phyloP scores from a whole-genome alignment of 352 stramenopile genomes.

The Globisporangium solare region DNA sequence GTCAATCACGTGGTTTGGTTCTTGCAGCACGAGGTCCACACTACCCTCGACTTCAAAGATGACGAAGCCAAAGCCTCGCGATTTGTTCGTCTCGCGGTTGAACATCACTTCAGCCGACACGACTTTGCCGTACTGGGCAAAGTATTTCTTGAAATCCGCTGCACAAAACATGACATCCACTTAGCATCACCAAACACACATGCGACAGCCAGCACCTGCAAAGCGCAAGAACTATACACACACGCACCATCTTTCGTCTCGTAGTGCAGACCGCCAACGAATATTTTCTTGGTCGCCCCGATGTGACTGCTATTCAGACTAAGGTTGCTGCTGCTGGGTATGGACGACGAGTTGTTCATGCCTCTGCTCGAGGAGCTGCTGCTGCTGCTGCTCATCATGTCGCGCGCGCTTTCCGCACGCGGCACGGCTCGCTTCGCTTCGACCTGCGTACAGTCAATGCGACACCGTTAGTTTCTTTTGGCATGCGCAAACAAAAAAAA shows the following conservation, averaged over 20 bases:
- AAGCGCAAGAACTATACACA: not conserved
- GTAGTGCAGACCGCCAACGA: constrained; percentile 91
- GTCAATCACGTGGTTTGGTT: constrained; percentile 89
- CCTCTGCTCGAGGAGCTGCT: constrained; percentile 48
- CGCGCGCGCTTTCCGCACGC: constrained; percentile 79
- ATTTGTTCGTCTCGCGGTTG: constrained; percentile 94
- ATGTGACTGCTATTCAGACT: constrained; percentile 42
- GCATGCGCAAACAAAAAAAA: not conserved
- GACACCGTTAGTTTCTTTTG: constrained; percentile 2
- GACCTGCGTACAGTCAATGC: constrained; percentile 37
- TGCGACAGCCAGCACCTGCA: not conserved
- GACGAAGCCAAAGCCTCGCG: constrained; percentile 91
- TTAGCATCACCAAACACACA: not conserved
- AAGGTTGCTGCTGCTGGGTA: constrained; percentile 43
- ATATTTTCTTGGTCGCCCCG: constrained; percentile 90
- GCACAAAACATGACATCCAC: constrained; percentile 7
- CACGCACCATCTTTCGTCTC: constrained; percentile 89
- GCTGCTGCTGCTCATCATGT: constrained; percentile 36
- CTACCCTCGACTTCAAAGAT: constrained; percentile 89
- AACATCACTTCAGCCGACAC: constrained; percentile 93
- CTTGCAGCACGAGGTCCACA: constrained; percentile 84
- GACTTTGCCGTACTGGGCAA: constrained; percentile 91
- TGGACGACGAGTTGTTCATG: constrained; percentile 40
- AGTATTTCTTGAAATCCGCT: constrained; percentile 91
- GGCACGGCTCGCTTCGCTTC: constrained; percentile 91